phyloP scores from a whole-genome alignment of 2,329 filamentous ascomycete species.

The Pseudogymnoascus sp. region DNA sequence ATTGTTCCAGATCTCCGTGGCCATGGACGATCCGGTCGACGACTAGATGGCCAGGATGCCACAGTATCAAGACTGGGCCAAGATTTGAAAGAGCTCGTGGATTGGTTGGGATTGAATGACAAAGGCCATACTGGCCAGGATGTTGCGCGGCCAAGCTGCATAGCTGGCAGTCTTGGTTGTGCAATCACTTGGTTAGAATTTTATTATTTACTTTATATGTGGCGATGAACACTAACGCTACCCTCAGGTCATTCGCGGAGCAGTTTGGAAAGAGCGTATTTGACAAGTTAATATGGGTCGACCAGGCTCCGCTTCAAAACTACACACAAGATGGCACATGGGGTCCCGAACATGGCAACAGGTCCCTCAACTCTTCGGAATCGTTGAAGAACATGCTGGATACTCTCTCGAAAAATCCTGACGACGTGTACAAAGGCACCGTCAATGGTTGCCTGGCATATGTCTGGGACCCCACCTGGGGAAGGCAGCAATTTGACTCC shows the following conservation, averaged over 20 bases:
- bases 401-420: constrained; percentile 18
- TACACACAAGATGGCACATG: constrained; percentile 19
- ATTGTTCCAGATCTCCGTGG: constrained; percentile 26
- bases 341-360: constrained; percentile 23
- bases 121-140: background rate
- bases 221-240: background rate
- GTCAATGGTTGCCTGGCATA: constrained; percentile 26
- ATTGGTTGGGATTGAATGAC: constrained; percentile 7
- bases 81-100: constrained; percentile 23
- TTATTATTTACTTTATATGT: background rate
- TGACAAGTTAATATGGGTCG: constrained; percentile 25
- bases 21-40: constrained; percentile 23
- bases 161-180: constrained; percentile 26
- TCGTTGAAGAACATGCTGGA: constrained; percentile 22
- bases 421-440: constrained; percentile 22
- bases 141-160: constrained; percentile 11
- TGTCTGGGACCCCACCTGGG: constrained; percentile 13
- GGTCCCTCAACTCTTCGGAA: constrained; percentile 23
- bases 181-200: constrained; percentile 23
- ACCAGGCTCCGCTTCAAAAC: constrained; percentile 27
- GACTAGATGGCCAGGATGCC: constrained; percentile 22
- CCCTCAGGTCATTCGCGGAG: constrained; percentile 22
- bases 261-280: constrained; percentile 24
- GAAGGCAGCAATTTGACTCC: constrained; percentile 11
- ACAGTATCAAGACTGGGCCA: constrained; percentile 24